Evolutionary conservation across 2,329 filamentous ascomycete genomes (phyloP).

Genomic region (Aspergillus sp.): DNA sequence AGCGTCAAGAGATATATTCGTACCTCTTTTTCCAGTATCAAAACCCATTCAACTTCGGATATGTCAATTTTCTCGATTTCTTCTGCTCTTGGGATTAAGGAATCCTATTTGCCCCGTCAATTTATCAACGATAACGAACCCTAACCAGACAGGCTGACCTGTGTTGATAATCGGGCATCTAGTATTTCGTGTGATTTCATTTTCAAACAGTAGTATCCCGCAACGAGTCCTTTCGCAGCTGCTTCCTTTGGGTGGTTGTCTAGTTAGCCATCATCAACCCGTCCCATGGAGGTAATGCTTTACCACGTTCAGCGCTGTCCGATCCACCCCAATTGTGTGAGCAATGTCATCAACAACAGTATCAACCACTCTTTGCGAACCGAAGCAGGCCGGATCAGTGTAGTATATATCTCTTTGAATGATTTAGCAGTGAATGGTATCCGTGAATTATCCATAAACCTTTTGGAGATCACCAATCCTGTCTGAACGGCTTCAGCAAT

Average conservation of each 20-base stretch:
- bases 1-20: not conserved
- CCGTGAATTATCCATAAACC: constrained; percentile 32
- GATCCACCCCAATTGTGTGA: constrained; percentile 53
- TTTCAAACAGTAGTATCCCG: constrained; percentile 27
- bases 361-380: constrained; percentile 54
- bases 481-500: constrained; percentile 49
- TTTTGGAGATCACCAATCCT: constrained; percentile 51
- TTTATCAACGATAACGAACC: not conserved
- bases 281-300: not conserved
- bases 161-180: constrained; percentile 34
- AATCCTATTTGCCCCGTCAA: constrained; percentile 33
- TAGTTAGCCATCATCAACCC: not conserved
- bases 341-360: constrained; percentile 58
- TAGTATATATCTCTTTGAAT: constrained; percentile 58
- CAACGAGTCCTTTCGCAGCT: constrained; percentile 40
- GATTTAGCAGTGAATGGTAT: not conserved
- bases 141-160: constrained; percentile 12
- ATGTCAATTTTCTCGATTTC: constrained; percentile 44
- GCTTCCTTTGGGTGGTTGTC: constrained; percentile 27
- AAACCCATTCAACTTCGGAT: constrained; percentile 49
- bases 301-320: constrained; percentile 55
- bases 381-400: constrained; percentile 55
- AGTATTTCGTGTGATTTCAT: constrained; percentile 20
- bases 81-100: constrained; percentile 47
- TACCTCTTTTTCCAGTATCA: constrained; percentile 63